Evolutionary conservation across 192 early-diverging fungal genomes (phyloP), one percentile per base, ranked within the genome.

Genomic region (Entophlyctis luteolus): DNA sequence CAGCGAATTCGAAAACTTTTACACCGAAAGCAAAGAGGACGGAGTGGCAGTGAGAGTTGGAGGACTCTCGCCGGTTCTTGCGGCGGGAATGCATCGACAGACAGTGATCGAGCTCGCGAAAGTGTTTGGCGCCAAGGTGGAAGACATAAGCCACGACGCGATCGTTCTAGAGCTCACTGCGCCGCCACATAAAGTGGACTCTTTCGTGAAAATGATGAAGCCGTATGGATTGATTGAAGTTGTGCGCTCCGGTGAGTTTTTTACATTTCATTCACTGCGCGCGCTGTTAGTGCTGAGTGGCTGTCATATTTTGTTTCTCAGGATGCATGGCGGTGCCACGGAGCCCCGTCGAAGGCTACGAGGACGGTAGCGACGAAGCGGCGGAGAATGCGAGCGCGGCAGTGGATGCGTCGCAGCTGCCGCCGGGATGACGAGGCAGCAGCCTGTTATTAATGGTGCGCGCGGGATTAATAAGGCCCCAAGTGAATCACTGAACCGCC

Each of bases 241-340:
- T 3, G 88, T 93, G 25, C 84, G 96, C 67, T 93, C 90, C 36
- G 95, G 95, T 68, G 74, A 70, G 65, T 49, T n/a, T 47, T 67
- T 53, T 53, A 12, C 23, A 50, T 29, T 29, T 50, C 28, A 23
- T n/a, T 16, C 14, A 65, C n/a, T n/a, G n/a, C n/a, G n/a, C n/a
- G n/a, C n/a, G n/a, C n/a, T 33, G 58, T 59, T 49, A 60, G 16
- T 23, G 2, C 50, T 4, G 68, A 28, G 31, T 27, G 45, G 23
- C 22, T 42, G 18, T 22, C 42, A 20, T 48, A 23, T 29, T 20
- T 71, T 8, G 20, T 35, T 28, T 25, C 22, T 18, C 78, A 88
- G 88, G 89, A 50, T 81, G 90, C 67, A 98, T 98, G 96, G 93
- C 94, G 29, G 95, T 98, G 90, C 93, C 94, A 28, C 86, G 96